A percentile compares a stretch with the other conserved stretches of the same genome.
These are phyloP conservation scores for Alternaria gansuensis DNA, from an alignment of 2,329 filamentous ascomycete species.

Conservation along the genomic window DNA sequence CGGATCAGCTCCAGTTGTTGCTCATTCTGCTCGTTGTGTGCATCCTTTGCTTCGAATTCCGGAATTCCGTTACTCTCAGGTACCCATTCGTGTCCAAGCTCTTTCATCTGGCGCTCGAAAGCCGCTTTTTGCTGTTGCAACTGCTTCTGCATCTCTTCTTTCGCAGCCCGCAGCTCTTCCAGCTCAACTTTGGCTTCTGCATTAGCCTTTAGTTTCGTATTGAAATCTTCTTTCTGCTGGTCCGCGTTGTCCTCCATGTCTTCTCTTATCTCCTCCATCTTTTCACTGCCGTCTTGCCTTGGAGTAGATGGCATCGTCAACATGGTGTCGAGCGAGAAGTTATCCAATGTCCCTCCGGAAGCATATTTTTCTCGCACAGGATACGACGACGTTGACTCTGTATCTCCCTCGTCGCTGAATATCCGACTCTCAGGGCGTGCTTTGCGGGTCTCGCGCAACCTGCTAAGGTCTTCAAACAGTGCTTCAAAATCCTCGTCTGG, in stretches of 20 bases:
- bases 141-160: slow-evolving; percentile 88
- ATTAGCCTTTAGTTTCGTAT: slow-evolving; percentile 77
- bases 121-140: slow-evolving; percentile 82
- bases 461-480: slow-evolving; percentile 92
- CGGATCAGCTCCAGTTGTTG: slow-evolving; percentile 76
- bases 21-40: slow-evolving; percentile 61
- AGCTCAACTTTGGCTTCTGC: slow-evolving; percentile 80
- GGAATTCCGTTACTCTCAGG: slow-evolving; percentile 55
- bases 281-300: slow-evolving; percentile 79
- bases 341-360: slow-evolving; percentile 92
- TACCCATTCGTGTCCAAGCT: slow-evolving; percentile 63
- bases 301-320: slow-evolving; percentile 95
- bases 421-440: slow-evolving; percentile 66
- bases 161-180: slow-evolving; percentile 79
- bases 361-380: slow-evolving; percentile 92
- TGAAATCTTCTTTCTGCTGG: slow-evolving; percentile 82
- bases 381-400: slow-evolving; percentile 88
- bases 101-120: slow-evolving; percentile 84
- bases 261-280: slow-evolving; percentile 76
- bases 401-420: slow-evolving; percentile 75
- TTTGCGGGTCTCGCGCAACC: slow-evolving; percentile 83
- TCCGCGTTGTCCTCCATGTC: slow-evolving; percentile 86
- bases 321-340: slow-evolving; percentile 92
- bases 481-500: slow-evolving; percentile 94
- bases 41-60: slow-evolving; percentile 19